Evolutionary conservation across 495 filamentous ascomycete species (phyloP), one percentile per base, ranked within the genome.

Genomic region (Penicillium malachiteum): DNA sequence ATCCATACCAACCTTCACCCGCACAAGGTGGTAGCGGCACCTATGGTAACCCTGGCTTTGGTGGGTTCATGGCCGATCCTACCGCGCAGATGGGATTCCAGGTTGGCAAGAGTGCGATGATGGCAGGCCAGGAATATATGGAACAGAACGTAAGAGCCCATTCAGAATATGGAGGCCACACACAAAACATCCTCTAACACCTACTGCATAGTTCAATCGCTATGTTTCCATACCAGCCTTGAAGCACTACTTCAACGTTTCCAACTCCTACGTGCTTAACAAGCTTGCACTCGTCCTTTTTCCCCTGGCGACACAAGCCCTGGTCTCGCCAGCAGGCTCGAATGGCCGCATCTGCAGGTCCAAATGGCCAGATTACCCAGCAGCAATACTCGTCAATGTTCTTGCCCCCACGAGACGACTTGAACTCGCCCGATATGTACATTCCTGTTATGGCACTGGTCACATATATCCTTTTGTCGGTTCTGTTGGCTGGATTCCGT

Each of bases 401-500:
- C 73, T 81, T 97, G 7, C 92, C 94, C 9, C 94, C 94, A n/a
- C 82, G 93, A 46, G 93, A 97, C 67, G 94, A 99, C 68, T 79
- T 97, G 69, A 99, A 99, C 72, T 92, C 90, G 45, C 94, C 95
- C 5, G 94, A 99, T 75, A 96, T 97, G 90, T 99, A 99, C 79
- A 97, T 99, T 60, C 94, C 94, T 31, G 75, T 79, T 43, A 79
- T 79, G 80, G 92, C 94, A 5, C 77, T 99, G 48, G 90, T 97
- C 43, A 99, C 95, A 17, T 99, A 99, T 74, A 94, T 97, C 61
- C 88, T 97, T 17, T 79, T 99, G 12, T 91, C 87, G 18, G 90
- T 92, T 3, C 78, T 97, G 32, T 77, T 97, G 54, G 92, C 94
- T 30, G 95, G 94, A 12, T 81, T 99, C 47, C 83, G 88, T n/a